A percentile compares a stretch with the other conserved stretches of the same genome.
phyloP scores from a whole-genome alignment of 2,329 filamentous ascomycete genomes.

The Endothia cerciana region DNA sequence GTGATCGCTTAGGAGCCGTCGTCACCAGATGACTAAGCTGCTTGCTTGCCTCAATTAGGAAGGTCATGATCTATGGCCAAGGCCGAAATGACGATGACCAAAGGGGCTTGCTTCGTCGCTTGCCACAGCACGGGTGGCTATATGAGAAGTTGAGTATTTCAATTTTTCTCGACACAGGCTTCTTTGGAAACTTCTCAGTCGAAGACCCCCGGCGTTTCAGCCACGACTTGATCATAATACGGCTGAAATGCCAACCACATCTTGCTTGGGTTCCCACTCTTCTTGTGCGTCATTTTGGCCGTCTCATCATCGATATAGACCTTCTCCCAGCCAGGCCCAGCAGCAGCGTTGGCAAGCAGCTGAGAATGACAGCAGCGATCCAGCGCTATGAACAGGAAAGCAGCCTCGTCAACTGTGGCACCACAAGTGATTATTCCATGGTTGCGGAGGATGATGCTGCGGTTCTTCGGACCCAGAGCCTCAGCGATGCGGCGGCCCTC shows the following conservation, averaged over 20 bases:
- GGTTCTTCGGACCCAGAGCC: constrained; percentile 11
- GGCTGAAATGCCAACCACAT: constrained; percentile 16
- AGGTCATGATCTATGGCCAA: constrained; percentile 13
- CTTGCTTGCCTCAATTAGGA: constrained; percentile 4
- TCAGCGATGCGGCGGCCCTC: constrained; percentile 6
- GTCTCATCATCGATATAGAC: constrained; percentile 41
- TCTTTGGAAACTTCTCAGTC: neutral
- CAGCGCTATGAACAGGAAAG: constrained; percentile 7
- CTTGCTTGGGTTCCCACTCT: constrained; percentile 9
- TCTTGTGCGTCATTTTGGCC: constrained; percentile 30
- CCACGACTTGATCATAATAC: constrained; percentile 7
- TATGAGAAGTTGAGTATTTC: too few species aligned
- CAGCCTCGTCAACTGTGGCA: constrained; percentile 1
- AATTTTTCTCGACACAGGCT: too few species aligned
- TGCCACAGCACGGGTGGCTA: too few species aligned
- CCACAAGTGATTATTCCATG: constrained; percentile 12
- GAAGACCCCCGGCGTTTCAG: neutral
- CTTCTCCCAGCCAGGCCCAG: constrained; percentile 35
- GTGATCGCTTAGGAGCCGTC: constrained; percentile 58
- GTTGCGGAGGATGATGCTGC: constrained; percentile 12
- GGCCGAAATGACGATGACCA: too few species aligned
- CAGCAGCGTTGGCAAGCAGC: constrained; percentile 10
- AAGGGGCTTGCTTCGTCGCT: too few species aligned
- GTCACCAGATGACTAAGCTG: constrained; percentile 46
- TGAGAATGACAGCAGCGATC: constrained; percentile 16